Base-by-base conservation (phyloP, 768 basidiomycete species). In the Multifurca ochricompacta region DNA sequence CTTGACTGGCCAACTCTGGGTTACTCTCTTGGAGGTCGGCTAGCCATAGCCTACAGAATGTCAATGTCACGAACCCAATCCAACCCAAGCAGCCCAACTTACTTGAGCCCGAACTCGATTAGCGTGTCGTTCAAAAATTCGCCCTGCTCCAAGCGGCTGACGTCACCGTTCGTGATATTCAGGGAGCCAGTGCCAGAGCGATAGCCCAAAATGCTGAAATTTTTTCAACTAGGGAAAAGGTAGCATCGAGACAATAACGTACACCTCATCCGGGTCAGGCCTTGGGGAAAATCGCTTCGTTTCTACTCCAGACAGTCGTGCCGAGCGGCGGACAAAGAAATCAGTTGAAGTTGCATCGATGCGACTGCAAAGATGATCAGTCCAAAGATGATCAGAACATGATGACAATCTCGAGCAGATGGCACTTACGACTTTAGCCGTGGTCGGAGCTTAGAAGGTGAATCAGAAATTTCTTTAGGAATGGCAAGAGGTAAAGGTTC, bases 41-140 rank as follows among this genome's bases (percentile, higher is more conserved):
- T 9, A 85, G 73, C 85, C 88, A 90, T 13, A 83, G 71, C 66
- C 92, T 94, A 6, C 23, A 18, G 51, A 31, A 7, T n/a, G 39
- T 51, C 57, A 41, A 6, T 14, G 18, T 39, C 18, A 32, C 47
- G 41, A 28, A 35, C n/a, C n/a, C n/a, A 41, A 45, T 35, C 46
- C 36, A 51, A 31, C 5, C 14, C 7, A 35, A 16, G 25, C 48
- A 3, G n/a, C n/a, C 9, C 4, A 1, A 68, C 87, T 43, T 63
- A 93, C 93, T 92, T 94, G 31, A 99, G 74, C 3, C 91, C 94
- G 62, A 94, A 96, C 65, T 99, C 96, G 28, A 98, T 93, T 32
- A 99, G 71, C 0, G 91, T 96, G 70, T 99, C 96, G 65, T 99
- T 99, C 44, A 99, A 74, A 66, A 85, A 98, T 66, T 95, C 90